Evolutionary conservation across 345 rosid species (phyloP), one percentile per base, ranked within the genome.

Genomic region (Populus deltoides): DNA sequence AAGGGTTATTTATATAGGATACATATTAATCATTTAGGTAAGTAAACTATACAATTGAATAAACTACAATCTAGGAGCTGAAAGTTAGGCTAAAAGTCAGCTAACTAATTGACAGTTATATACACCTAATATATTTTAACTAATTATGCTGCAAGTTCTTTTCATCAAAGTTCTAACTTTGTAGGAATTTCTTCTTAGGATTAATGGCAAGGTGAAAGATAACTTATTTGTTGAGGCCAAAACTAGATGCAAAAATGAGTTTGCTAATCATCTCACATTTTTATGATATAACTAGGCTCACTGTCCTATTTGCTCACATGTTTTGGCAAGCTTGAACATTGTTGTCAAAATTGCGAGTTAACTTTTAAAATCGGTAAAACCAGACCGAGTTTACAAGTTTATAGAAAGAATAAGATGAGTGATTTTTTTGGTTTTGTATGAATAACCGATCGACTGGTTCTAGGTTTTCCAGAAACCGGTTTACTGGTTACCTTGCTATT

Each of bases 401-500:
- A 33, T 4, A 33, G 0, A 5, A 33, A 33, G 35, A 0, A 33
- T 33, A 33, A 33, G 35, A 33, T 33, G 35, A 33, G 35, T 33
- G 35, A 0, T 33, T 33, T 33, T 33, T 5, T 33, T 33, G 35
- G 35, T 33, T 33, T 33, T 4, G 35, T 33, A 33, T 33, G 35
- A 33, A 4, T 33, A 33, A 33, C 35, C 0, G 0, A 5, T 0
- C 35, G 35, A 33, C 5, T 33, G 35, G 35, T 33, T 33, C 5
- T 33, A 5, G 35, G 35, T 33, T 33, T 33, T 33, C 35, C 5
- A 33, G 35, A 33, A 33, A 33, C 5, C 0, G 35, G 0, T 33
- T 0, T 0, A 33, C 35, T 0, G 0, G 5, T 3, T 33, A 3
- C 35, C 35, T 0, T 33, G 35, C 35, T 4, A 33, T 33, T 33